Evolutionary conservation across 805 yeast genomes (phyloP).

Genomic region (Ogataea dorogensis): DNA sequence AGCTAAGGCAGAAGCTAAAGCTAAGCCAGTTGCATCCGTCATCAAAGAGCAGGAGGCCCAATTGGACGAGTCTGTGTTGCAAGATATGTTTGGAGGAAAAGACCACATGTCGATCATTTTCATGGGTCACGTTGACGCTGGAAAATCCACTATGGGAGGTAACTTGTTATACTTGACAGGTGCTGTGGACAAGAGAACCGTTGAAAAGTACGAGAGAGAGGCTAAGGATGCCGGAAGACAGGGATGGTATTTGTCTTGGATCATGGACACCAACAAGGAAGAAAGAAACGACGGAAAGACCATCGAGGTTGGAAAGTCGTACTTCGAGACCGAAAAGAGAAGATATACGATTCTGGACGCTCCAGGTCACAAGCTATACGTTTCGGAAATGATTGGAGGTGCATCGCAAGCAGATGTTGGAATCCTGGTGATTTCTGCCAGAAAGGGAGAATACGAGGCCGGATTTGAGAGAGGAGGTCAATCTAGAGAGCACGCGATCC

Average conservation of each 20-base stretch:
- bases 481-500: conserved; percentile 94
- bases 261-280: conserved; percentile 98
- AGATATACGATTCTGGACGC: conserved; percentile 98
- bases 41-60: conserved; percentile 73
- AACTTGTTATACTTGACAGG: conserved; percentile 90
- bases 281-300: conserved; percentile 99
- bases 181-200: conserved; percentile 97
- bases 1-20: conserved; percentile 17
- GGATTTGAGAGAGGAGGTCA: conserved; percentile 99
- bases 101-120: conserved; percentile 95
- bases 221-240: conserved; percentile 99
- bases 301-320: conserved; percentile 97
- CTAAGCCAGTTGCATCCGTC: conserved; percentile 24
- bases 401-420: conserved; percentile 99
- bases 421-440: conserved; percentile 92
- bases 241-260: conserved; percentile 99
- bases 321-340: conserved; percentile 96
- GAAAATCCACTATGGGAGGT: conserved; percentile 99
- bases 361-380: conserved; percentile 99
- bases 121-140: conserved; percentile 99
- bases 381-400: conserved; percentile 99
- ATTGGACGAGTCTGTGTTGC: conserved; percentile 82
- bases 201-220: conserved; percentile 96
- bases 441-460: conserved; percentile 99
- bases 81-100: conserved; percentile 94